Percentiles rank a stretch among this genome's conserved stretches.
These are phyloP conservation scores for Mallotus repandus DNA, from an alignment of 441 rosid species.

Conservation along the genomic window DNA sequence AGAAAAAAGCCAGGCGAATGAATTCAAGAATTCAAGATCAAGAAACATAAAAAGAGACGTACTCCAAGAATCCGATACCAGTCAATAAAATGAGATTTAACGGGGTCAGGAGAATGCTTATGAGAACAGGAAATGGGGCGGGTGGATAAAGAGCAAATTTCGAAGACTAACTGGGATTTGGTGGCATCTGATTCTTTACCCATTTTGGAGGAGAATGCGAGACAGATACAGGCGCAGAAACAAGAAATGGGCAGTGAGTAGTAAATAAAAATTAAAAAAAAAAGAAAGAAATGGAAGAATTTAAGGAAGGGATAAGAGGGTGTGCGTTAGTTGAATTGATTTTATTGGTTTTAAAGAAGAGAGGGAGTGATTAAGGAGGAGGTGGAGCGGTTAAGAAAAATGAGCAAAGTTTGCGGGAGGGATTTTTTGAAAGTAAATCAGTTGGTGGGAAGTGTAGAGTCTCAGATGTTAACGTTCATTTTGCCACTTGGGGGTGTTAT, in stretches of 20 bases:
- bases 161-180: slow-evolving; percentile 51
- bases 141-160: slow-evolving; percentile 64
- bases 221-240: background rate
- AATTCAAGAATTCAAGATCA: background rate
- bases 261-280: too few species aligned
- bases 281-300: background rate
- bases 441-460: slow-evolving; percentile 49
- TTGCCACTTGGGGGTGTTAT: slow-evolving; percentile 21
- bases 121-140: slow-evolving; percentile 49
- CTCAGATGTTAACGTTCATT: slow-evolving; percentile 26
- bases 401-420: slow-evolving; percentile 49
- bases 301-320: background rate
- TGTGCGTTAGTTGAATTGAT: background rate
- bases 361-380: slow-evolving; percentile 8
- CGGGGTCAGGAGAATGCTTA: slow-evolving; percentile 12
- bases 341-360: slow-evolving; percentile 6
- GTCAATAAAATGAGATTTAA: slow-evolving; percentile 57
- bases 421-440: slow-evolving; percentile 60
- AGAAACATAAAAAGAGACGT: slow-evolving; percentile 29
- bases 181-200: slow-evolving; percentile 41
- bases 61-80: slow-evolving; percentile 91
- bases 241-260: background rate
- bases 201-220: slow-evolving; percentile 23
- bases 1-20: background rate
- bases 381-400: slow-evolving; percentile 66